Evolutionary conservation across 208 protist genomes (phyloP).

Genomic region (Leishmania lainsoni): DNA sequence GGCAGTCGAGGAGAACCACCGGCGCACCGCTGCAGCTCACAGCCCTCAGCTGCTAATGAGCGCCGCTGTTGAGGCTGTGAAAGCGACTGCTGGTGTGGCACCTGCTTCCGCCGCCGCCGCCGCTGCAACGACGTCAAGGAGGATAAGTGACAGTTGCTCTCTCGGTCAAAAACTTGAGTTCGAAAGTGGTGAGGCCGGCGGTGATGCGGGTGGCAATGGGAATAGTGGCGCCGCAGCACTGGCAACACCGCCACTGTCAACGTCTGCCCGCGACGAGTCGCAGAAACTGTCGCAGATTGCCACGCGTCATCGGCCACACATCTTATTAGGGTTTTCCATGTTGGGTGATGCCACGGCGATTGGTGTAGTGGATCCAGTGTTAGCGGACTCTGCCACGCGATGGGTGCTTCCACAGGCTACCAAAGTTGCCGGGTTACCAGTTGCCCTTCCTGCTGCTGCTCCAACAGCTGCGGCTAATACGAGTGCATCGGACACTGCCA

Average conservation of each 20-base stretch:
- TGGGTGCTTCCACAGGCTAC: slow-evolving; percentile 5
- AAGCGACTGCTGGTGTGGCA: slow-evolving; percentile 5
- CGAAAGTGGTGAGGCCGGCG: neutral
- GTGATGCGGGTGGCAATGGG: no score
- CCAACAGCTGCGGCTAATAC: neutral
- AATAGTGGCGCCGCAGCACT: neutral
- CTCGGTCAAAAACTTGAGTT: neutral
- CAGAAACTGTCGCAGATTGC: neutral
- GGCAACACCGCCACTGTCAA: neutral
- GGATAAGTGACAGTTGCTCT: neutral
- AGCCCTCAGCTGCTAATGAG: slow-evolving; percentile 29
- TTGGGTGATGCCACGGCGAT: neutral
- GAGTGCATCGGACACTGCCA: neutral
- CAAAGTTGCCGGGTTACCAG: neutral
- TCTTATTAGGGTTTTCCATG: slow-evolving; percentile 20
- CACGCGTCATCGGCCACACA: slow-evolving; percentile 25
- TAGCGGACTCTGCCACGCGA: slow-evolving; percentile 10
- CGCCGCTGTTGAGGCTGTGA: slow-evolving; percentile 17
- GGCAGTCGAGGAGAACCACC: slow-evolving; percentile 20
- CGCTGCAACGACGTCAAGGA: neutral
- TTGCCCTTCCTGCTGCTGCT: neutral
- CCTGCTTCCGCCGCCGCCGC: neutral
- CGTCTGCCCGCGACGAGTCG: neutral
- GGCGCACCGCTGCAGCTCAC: slow-evolving; percentile 7
- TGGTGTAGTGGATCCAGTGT: neutral